phyloP scores from a whole-genome alignment of 1,139 yeast species.

The Hansenula lynferdii region DNA sequence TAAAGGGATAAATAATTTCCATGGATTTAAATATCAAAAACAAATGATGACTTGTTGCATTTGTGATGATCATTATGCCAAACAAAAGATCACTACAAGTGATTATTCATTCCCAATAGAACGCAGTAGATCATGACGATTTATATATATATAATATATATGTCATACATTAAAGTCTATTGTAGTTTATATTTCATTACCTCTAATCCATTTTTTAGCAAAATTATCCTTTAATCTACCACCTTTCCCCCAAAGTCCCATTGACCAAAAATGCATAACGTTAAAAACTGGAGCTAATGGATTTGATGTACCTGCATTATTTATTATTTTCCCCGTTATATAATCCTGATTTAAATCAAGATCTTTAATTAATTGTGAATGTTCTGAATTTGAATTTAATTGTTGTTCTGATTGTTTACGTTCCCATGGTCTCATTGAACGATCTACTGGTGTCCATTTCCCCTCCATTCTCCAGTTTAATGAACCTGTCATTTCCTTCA shows the following conservation, averaged over 20 bases:
- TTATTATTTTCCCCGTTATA: constrained; percentile 7
- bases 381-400: not conserved
- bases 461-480: constrained; percentile 42
- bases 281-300: constrained; percentile 44
- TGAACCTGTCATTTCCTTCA: constrained; percentile 62
- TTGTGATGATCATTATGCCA: not conserved
- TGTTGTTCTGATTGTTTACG: constrained; percentile 6
- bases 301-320: constrained; percentile 4
- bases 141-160: not conserved
- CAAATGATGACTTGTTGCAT: not conserved
- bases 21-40: not conserved
- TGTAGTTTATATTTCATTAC: constrained; percentile 14
- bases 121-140: too few species aligned
- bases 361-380: not conserved
- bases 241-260: constrained; percentile 60
- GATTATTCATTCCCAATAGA: too few species aligned
- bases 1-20: not conserved
- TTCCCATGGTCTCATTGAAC: constrained; percentile 61
- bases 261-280: constrained; percentile 57
- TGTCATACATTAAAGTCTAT: too few species aligned
- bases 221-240: constrained; percentile 45
- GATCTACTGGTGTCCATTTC: constrained; percentile 54
- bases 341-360: constrained; percentile 10
- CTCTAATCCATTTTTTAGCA: constrained; percentile 46
- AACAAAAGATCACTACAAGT: too few species aligned